Base-by-base conservation (phyloP, 1,139 yeast genomes). In the Geotrichum phurueaensis region DNA sequence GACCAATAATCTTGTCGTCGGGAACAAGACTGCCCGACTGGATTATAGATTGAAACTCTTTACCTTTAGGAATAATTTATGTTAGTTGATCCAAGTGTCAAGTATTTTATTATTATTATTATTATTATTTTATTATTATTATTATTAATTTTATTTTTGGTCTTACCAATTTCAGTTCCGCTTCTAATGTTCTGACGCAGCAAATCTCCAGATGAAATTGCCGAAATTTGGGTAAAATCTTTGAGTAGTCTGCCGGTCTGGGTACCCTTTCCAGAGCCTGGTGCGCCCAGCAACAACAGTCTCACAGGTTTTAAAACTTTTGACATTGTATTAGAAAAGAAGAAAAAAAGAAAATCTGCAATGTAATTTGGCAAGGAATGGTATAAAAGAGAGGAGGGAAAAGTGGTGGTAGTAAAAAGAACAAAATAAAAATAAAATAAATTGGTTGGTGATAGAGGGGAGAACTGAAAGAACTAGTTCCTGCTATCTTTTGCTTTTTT, bases 261-360 rank as follows among this genome's bases (percentile, higher is more conserved):
- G 0, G 98, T 92, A 1, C 97, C 97, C 71, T 92, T 92, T 1
- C 97, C 97, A 0, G 96, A 81, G 0, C 97, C 98, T 0, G 97
- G 98, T 0, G 97, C 96, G 4, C 97, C 97, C 57, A 91, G 75
- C 10, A 91, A 77, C 45, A 91, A 77, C 52, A 90, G 74, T 65
- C 97, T 76, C 49, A 89, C 70, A 1, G 96, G 88, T 58, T 18
- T 15, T 39, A 39, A 39, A 39, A 39, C 45, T 39, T 15, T 39
- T 39, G 45, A 39, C 45, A 39, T 39, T 39, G n/a, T 39, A 13
- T 15, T 39, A 5, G 45, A 39, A 39, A 13, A 39, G 45, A 2
- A 15, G 20, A n/a, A n/a, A n/a, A n/a, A n/a, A n/a, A n/a, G n/a
- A n/a, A n/a, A n/a, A n/a, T n/a, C n/a, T n/a, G n/a, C n/a, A n/a